These are phyloP conservation scores for Endotrypanum monterogeii DNA, from an alignment of 208 protist genomes.

Conservation along the genomic window DNA sequence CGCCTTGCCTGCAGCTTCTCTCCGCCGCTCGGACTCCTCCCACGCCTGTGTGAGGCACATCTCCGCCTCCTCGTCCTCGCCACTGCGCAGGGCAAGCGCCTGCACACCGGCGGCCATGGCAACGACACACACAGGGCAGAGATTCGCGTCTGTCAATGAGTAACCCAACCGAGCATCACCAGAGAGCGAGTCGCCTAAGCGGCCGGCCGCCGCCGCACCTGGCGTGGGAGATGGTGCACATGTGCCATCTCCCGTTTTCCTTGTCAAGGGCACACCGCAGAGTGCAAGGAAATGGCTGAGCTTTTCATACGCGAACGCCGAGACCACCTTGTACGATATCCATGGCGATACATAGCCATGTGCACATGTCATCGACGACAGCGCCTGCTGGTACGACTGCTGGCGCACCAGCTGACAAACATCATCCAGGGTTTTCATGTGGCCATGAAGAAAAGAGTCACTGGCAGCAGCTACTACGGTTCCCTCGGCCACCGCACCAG, in stretches of 20 bases:
- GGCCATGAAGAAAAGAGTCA: conserved; percentile 12
- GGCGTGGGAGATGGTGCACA: background rate
- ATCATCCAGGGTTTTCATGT: conserved; percentile 15
- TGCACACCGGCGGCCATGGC: conserved; percentile 44
- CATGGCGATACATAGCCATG: conserved; percentile 55
- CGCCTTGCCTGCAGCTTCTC: conserved; percentile 5
- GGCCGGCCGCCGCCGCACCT: background rate
- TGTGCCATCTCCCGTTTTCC: too few species aligned
- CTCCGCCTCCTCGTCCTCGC: conserved; percentile 45
- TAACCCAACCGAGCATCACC: conserved; percentile 9
- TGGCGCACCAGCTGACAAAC: conserved; percentile 18
- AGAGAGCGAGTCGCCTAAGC: background rate
- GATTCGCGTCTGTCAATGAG: conserved; percentile 29
- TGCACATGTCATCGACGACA: conserved; percentile 33
- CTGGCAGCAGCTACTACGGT: background rate
- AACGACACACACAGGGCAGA: conserved; percentile 49
- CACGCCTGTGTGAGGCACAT: conserved; percentile 19
- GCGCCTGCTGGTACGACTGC: conserved; percentile 23
- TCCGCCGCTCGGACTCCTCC: conserved; percentile 23
- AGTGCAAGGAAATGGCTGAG: conserved; percentile 23
- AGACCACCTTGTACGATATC: conserved; percentile 58
- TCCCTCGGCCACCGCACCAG: background rate
- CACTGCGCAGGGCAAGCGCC: conserved; percentile 24
- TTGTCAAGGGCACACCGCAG: conserved; percentile 8
- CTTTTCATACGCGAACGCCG: conserved; percentile 18